phyloP scores from a whole-genome alignment of 345 rosid genomes.

The Brassica napus region Da-Ae NC_063439.1:22486501-22487000 shows the following conservation, averaged over 20 bases:
- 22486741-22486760: slow-evolving; percentile 5
- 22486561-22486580: slow-evolving; percentile 96
- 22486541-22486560: slow-evolving; percentile 75
- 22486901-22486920: neutral
- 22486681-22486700: slow-evolving; percentile 92
- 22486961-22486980: slow-evolving; percentile 72
- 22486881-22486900: slow-evolving; percentile 38
- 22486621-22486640: slow-evolving; percentile 11
- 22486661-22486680: slow-evolving; percentile 87
- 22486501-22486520: slow-evolving; percentile 80
- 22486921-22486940: slow-evolving; percentile 12
- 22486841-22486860: slow-evolving; percentile 82
- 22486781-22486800: slow-evolving; percentile 48
- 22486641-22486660: slow-evolving; percentile 39
- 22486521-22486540: slow-evolving; percentile 85
- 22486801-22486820: slow-evolving; percentile 97
- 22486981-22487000: slow-evolving; percentile 91
- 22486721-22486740: slow-evolving; percentile 4
- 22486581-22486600: slow-evolving; percentile 30
- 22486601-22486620: neutral
- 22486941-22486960: slow-evolving; percentile 15
- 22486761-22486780: neutral
- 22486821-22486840: slow-evolving; percentile 92
- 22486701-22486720: slow-evolving; percentile 94
- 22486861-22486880: slow-evolving; percentile 56